Conservation (phyloP, 1,284 basidiomycete species). For the Crepidotus sp. region DNA sequence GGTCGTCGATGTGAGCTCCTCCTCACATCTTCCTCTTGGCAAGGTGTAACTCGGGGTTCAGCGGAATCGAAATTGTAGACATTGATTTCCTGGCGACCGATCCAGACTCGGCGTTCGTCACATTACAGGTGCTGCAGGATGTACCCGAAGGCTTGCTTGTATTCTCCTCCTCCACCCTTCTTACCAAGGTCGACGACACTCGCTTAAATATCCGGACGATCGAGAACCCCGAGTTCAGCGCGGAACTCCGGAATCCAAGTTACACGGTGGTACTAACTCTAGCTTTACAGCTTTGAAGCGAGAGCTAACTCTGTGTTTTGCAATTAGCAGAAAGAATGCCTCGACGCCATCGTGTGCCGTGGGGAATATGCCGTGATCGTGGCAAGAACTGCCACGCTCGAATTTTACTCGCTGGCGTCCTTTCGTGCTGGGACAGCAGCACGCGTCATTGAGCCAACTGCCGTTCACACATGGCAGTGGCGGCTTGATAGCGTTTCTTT, state of each 20-base stretch:
- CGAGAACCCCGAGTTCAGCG: slow-evolving; percentile 20
- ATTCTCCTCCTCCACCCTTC: slow-evolving; percentile 29
- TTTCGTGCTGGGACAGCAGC: slow-evolving; percentile 18
- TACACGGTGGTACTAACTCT: slow-evolving; percentile 10
- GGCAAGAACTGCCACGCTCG: slow-evolving; percentile 33
- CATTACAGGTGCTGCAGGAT: slow-evolving; percentile 25
- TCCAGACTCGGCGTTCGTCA: slow-evolving; percentile 31
- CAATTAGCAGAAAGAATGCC: slow-evolving; percentile 26
- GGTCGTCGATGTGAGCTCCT: slow-evolving; percentile 31
- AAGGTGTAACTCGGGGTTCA: slow-evolving; percentile 5
- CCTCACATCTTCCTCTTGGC: background rate
- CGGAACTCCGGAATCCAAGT: slow-evolving; percentile 25
- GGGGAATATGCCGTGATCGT: slow-evolving; percentile 33
- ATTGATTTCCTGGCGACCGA: slow-evolving; percentile 27
- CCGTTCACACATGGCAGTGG: slow-evolving; percentile 44
- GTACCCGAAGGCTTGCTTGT: slow-evolving; percentile 26
- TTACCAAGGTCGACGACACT: slow-evolving; percentile 27
- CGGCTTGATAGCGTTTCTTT: slow-evolving; percentile 42
- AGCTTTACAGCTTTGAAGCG: background rate
- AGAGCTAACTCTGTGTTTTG: background rate
- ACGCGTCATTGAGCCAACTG: slow-evolving; percentile 33
- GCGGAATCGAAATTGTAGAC: slow-evolving; percentile 29
- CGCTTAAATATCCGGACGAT: slow-evolving; percentile 27
- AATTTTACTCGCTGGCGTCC: slow-evolving; percentile 28
- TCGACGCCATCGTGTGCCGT: slow-evolving; percentile 33